Base-by-base conservation (phyloP, 2,329 filamentous ascomycete genomes). In the Pseudofabraea citricarpa region DNA sequence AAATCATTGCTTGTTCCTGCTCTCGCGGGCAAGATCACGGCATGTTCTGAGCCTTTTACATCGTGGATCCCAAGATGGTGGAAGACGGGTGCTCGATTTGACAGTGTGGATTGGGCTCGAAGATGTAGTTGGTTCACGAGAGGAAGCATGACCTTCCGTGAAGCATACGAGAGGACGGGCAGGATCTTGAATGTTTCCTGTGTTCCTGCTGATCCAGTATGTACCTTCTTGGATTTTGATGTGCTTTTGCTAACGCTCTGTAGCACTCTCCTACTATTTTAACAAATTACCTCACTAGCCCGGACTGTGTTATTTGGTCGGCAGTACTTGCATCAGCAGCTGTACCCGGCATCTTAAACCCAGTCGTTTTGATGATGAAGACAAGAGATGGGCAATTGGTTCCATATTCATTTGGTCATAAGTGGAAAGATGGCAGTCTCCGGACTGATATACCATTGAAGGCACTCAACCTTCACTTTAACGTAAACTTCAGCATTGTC, bases 221-320 rank as follows among this genome's bases (percentile, higher is more conserved):
- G 54, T 55, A 13, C 36, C 18, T 32, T 37, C 10, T 13, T 32
- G 26, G 23, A 20, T 21, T 13, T 13, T 22, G 31, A 36, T 5
- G 16, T 22, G 21, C 49, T 51, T 39, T 51, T 12, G 12, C 38
- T 29, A 40, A 40, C n/a, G 16, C 5, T 13, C 15, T 12, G 6
- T 15, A 40, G n/a, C 89, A 96, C 65, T 90, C 86, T 24, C 88
- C 79, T 1, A 82, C 90, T 0, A 95, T 98, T 52, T 74, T 98
- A 6, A 89, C 89, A 59, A 98, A 98, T 66, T 95, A 97, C 62
- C 77, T 96, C 23, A 97, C 93, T 2, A 87, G 86, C 18, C 93
- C 93, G 0, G 90, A 98, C 68, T 98, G 93, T 60, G 93, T 98
- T 31, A 94, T 98, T 50, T 98, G 94, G 93, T 95, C 90, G 9